Base-by-base conservation (phyloP, 441 rosid species). In the Mallotus japonicus region DNA sequence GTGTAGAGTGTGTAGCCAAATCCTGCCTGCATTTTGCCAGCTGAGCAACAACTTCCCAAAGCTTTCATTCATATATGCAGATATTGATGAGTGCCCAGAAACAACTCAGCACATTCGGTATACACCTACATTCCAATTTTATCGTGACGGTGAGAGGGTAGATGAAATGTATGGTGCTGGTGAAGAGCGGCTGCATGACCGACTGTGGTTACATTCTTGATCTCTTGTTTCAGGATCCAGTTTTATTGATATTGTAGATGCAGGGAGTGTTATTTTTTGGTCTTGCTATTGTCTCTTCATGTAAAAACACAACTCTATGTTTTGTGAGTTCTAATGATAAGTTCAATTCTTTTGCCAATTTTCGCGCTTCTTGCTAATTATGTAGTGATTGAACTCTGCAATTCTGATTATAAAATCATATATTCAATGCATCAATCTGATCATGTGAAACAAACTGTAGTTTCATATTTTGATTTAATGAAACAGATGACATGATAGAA, bases 161-260 rank as follows among this genome's bases (percentile, higher is more conserved):
- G 99, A 95, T 70, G 95, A 95, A 88, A 93, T 95, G 98, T 86
- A 80, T 17, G 99, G 99, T 59, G 90, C 90, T 8, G 97, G 99
- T 58, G 97, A 93, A 77, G 90, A 95, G 81, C 82, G 96, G 58
- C 84, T 95, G 49, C 99, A 84, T 20, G 99, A 95, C 80, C 96
- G 98, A 24, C 73, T 95, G 75, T 95, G 99, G 98, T 75, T 95
- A 77, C 99, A 95, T 70, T 95, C 97, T 46, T 95, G 89, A 95
- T 74, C 8, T 4, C 10, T 34, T 40, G 17, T 16, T 46, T 54
- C 10, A 4, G 57, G 47, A 6, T 46, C 67, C 28, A 28, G 32
- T 28, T 28, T 28, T 4, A 61, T 55, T 15, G 32, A 24, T 24
- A 62, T 53, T 44, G 19, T 37, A 37, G 40, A 37, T 37, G 14